These are phyloP conservation scores for Colletotrichum navitas DNA, from an alignment of 2,329 filamentous ascomycete genomes.

Conservation along the genomic window DNA sequence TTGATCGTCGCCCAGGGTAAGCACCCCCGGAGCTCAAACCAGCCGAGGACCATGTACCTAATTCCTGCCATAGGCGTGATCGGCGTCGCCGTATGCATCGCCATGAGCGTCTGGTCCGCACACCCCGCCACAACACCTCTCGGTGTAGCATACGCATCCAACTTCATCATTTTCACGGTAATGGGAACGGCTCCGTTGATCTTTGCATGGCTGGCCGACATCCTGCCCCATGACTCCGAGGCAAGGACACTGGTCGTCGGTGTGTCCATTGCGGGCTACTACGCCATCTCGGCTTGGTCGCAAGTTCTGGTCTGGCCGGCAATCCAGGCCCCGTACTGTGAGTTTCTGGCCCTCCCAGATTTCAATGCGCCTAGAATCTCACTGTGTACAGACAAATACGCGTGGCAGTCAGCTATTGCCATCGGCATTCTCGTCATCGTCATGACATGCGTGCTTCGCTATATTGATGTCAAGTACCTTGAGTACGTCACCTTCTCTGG, in stretches of 20 bases:
- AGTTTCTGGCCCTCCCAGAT: conserved; percentile 36
- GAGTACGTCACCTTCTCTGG: conserved; percentile 3
- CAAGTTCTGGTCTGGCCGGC: conserved; percentile 67
- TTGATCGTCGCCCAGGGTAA: conserved; percentile 61
- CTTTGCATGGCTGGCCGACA: conserved; percentile 64
- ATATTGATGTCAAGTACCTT: conserved; percentile 58
- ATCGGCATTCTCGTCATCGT: conserved; percentile 59
- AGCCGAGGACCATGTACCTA: not conserved
- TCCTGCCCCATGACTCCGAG: conserved; percentile 62
- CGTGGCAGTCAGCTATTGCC: conserved; percentile 61
- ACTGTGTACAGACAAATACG: conserved; percentile 54
- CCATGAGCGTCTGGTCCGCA: conserved; percentile 67
- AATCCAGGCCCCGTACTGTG: conserved; percentile 62
- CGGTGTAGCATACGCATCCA: conserved; percentile 62
- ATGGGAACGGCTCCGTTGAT: conserved; percentile 65
- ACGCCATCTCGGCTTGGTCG: conserved; percentile 64
- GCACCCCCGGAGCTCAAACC: not conserved
- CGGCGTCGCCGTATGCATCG: conserved; percentile 60
- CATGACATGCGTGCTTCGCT: conserved; percentile 58
- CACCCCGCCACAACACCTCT: conserved; percentile 57
- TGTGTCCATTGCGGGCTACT: conserved; percentile 62
- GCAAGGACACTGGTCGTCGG: conserved; percentile 62
- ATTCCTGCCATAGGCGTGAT: conserved; percentile 51
- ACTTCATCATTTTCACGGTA: conserved; percentile 62
- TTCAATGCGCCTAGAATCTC: not conserved